These are phyloP conservation scores for Lepiota brunneoincarnata DNA, from an alignment of 768 basidiomycete species.

Conservation along the genomic window DNA sequence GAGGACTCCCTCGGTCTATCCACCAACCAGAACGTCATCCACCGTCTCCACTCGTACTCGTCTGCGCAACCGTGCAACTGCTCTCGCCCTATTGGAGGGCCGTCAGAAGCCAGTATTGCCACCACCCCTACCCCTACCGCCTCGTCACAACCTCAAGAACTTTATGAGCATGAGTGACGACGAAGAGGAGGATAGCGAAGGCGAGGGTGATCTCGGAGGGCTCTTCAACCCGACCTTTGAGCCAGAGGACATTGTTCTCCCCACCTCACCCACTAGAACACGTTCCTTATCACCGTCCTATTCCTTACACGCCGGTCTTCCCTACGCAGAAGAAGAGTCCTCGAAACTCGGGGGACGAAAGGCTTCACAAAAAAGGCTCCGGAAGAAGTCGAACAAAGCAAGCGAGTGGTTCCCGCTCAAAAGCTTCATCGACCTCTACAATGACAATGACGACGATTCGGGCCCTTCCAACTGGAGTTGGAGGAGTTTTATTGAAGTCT, in stretches of 20 bases:
- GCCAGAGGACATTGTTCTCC: slow-evolving; percentile 37
- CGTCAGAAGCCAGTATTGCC: slow-evolving; percentile 23
- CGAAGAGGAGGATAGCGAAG: slow-evolving; percentile 51
- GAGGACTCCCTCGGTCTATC: slow-evolving; percentile 5
- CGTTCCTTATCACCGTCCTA: slow-evolving; percentile 15
- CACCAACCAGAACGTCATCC: slow-evolving; percentile 19
- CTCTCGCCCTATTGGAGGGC: slow-evolving; percentile 66
- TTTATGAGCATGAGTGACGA: slow-evolving; percentile 73
- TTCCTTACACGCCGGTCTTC: slow-evolving; percentile 10
- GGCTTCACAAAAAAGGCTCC: slow-evolving; percentile 12
- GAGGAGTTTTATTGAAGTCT: slow-evolving; percentile 65
- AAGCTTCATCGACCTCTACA: slow-evolving; percentile 63
- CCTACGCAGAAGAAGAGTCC: slow-evolving; percentile 11
- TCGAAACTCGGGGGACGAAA: slow-evolving; percentile 1
- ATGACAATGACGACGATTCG: slow-evolving; percentile 34
- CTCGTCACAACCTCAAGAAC: slow-evolving; percentile 30
- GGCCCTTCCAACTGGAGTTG: slow-evolving; percentile 44
- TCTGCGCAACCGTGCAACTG: slow-evolving; percentile 50
- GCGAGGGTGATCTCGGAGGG: slow-evolving; percentile 21
- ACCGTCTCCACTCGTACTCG: slow-evolving; percentile 48
- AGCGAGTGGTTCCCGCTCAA: slow-evolving; percentile 56
- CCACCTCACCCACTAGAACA: slow-evolving; percentile 13
- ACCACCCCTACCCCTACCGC: slow-evolving; percentile 13
- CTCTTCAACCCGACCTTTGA: slow-evolving; percentile 22
- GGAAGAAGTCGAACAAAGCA: slow-evolving; percentile 16